Base-by-base conservation (phyloP, 768 basidiomycete genomes). In the Austroboletus festivus region DNA sequence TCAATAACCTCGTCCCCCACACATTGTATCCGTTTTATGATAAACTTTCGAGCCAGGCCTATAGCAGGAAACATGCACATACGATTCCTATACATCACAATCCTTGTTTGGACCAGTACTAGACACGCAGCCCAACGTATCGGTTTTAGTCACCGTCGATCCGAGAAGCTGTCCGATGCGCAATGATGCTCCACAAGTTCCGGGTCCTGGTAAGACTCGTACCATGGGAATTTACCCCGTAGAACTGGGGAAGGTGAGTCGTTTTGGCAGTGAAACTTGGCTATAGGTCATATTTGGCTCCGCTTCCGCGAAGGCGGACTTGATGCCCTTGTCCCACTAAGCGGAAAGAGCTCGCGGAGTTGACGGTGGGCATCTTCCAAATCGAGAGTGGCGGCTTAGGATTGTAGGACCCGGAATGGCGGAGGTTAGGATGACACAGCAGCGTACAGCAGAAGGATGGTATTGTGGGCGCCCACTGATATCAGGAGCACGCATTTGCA, bases 301-400 rank as follows among this genome's bases (percentile, higher is more conserved):
- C 53, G 61, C 55, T 56, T 64, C 62, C 67, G 67, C 62, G 65
- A 62, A 46, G 47, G 56, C 56, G 64, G 51, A 60, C 58, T 28
- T 28, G 28, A 12, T 28, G 12, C 7, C 28, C 12, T 12, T 28
- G 48, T 44, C 34, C 23, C 50, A 50, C 50, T 48, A 47, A 55
- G 56, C 52, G 60, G 53, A 23, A 28, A 42, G 42, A 37, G 57
- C 62, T 65, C 65, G 65, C 65, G 65, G 65, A 67, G 65, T 67
- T 67, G 55, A 42, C 48, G 22, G 30, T 41, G 21, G 28, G 35
- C 38, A 41, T 61, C 47, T 54, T 57, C 64, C 58, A 64, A 64
- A 67, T 64, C 50, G 62, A 62, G 62, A 57, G n/a, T n/a, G 59
- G 37, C 33, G 31, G 43, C 34, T 20, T 51, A 59, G 53, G 54